A percentile compares a stretch with the other conserved stretches of the same genome.
These are phyloP conservation scores for Pouteria glomerata DNA, from an alignment of 148 eudicot genomes.

Conservation along the genomic window DNA sequence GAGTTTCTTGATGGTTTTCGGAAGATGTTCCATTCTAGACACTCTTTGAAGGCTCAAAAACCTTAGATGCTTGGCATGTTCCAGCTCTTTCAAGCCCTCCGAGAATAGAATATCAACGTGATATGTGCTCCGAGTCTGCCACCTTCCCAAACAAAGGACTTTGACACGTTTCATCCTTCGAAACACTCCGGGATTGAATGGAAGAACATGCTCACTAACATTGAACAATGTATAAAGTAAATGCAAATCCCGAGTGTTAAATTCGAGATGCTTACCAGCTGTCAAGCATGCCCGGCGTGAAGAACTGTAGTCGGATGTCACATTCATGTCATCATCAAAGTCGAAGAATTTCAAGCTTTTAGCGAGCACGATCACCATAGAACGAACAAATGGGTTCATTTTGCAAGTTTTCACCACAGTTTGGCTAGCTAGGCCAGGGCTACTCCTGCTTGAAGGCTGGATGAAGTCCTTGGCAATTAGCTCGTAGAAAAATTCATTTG, in stretches of 20 bases:
- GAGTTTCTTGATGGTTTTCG: slow-evolving; percentile 27
- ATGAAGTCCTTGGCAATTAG: slow-evolving; percentile 26
- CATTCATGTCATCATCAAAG: slow-evolving; percentile 10
- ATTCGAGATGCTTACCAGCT: too few species aligned
- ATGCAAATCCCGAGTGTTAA: slow-evolving; percentile 3
- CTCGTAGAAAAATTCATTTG: slow-evolving; percentile 10
- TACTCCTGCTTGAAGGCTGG: slow-evolving; percentile 4
- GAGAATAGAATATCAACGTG: slow-evolving; percentile 45
- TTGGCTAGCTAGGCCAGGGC: too few species aligned
- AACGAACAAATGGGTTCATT: slow-evolving; percentile 28
- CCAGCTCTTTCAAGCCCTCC: slow-evolving; percentile 12
- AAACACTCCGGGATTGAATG: slow-evolving; percentile 28
- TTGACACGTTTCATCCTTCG: slow-evolving; percentile 32
- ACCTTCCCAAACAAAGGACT: slow-evolving; percentile 46
- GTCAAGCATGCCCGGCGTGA: slow-evolving; percentile 22
- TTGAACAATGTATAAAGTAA: slow-evolving; percentile 30
- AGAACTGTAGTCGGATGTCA: not conserved
- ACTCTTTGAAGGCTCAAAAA: slow-evolving; percentile 51
- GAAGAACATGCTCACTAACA: slow-evolving; percentile 24
- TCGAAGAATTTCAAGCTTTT: slow-evolving; percentile 19
- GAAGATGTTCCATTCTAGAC: slow-evolving; percentile 36
- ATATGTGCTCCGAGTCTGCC: slow-evolving; percentile 24
- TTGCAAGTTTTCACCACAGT: slow-evolving; percentile 19
- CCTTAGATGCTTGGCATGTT: slow-evolving; percentile 18
- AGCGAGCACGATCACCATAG: slow-evolving; percentile 17